phyloP scores from a whole-genome alignment of 139 green algal genomes.

The Gonium pectorale region DNA sequence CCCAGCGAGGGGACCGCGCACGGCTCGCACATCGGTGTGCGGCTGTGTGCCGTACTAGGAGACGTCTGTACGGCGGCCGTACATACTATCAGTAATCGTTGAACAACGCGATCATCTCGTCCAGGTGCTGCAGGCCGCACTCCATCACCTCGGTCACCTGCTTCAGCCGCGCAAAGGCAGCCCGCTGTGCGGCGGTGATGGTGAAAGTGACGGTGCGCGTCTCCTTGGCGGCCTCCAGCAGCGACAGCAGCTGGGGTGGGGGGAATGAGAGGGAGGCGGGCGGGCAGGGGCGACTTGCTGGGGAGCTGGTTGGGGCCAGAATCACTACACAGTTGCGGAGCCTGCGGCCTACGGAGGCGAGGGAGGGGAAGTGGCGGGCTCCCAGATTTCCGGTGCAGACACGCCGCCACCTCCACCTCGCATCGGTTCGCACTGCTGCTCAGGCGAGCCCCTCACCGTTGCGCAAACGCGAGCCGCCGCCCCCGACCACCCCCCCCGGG shows the following conservation, averaged over 20 bases:
- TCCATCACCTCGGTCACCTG: constrained; percentile 69
- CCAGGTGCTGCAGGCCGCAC: constrained; percentile 63
- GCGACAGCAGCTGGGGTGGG: constrained; percentile 62
- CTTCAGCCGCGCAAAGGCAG: constrained; percentile 43
- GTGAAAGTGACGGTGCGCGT: constrained; percentile 51
- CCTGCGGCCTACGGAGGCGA: neutral
- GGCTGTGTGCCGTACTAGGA: too few relatives aligned
- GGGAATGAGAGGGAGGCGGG: neutral
- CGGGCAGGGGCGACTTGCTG: neutral
- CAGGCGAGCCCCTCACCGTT: too few relatives aligned
- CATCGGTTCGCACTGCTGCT: too few relatives aligned
- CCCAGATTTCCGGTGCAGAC: neutral
- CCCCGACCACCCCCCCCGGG: too few relatives aligned
- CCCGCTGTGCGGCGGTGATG: constrained; percentile 61
- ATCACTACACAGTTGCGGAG: neutral
- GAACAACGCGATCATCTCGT: constrained; percentile 59
- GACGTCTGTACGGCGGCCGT: too few relatives aligned
- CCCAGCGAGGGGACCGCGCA: too few relatives aligned
- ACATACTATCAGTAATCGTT: constrained; percentile 62
- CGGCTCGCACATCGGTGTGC: too few relatives aligned
- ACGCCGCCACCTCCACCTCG: too few relatives aligned
- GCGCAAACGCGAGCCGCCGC: too few relatives aligned
- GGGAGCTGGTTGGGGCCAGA: neutral
- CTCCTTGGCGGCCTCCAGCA: constrained; percentile 58
- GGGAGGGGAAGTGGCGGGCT: neutral